A percentile compares a stretch with the other conserved stretches of the same genome.
Conservation (phyloP, 2,329 filamentous ascomycete species). For the Sclerotinia sclerotiorum region DNA sequence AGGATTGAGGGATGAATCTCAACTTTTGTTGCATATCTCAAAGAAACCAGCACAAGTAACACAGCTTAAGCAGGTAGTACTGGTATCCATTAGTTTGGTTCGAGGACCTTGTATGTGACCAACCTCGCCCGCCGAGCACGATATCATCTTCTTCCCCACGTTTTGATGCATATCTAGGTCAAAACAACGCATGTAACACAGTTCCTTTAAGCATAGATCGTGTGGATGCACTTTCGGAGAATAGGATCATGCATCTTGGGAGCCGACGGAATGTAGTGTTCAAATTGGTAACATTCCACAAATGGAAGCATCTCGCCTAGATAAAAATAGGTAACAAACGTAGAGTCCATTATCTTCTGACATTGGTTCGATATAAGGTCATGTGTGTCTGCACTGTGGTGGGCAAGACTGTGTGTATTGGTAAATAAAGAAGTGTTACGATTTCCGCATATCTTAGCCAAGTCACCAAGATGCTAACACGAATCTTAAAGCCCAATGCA, state of each 20-base stretch:
- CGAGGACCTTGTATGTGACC: background rate
- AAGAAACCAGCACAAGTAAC: background rate
- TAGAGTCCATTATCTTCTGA: background rate
- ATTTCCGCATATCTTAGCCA: slow-evolving; percentile 9
- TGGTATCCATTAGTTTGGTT: background rate
- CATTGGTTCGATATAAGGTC: background rate
- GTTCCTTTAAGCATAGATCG: background rate
- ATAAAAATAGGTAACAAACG: background rate
- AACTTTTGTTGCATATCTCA: background rate
- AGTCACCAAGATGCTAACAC: background rate
- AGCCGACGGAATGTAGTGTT: background rate
- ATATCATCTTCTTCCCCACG: background rate
- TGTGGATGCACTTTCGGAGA: background rate
- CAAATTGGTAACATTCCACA: background rate
- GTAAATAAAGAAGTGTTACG: background rate
- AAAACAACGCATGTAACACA: background rate
- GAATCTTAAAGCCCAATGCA: background rate
- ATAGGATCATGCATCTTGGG: background rate
- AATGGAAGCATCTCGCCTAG: background rate
- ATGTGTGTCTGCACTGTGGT: background rate
- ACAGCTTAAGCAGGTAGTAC: background rate
- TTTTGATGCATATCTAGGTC: slow-evolving; percentile 21
- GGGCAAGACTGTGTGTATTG: background rate
- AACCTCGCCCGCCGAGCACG: background rate
- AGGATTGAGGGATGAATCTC: no score